Percentiles rank a stretch among this genome's conserved stretches.
phyloP scores from a whole-genome alignment of 192 early-diverging fungal species.

The Backusella australiensis region DNA sequence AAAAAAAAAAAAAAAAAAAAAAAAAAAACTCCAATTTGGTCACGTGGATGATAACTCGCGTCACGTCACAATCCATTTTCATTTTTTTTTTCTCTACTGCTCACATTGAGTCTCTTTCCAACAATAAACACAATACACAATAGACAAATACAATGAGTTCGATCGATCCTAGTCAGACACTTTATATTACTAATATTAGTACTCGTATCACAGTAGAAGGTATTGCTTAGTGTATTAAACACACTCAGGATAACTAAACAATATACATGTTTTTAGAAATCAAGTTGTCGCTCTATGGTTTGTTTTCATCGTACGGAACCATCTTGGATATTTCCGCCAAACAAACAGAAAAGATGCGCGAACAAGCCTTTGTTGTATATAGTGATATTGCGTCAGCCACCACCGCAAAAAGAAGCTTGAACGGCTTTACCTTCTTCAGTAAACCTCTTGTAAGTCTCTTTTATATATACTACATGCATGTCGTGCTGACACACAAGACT shows the following conservation, averaged over 20 bases:
- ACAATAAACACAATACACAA: not conserved
- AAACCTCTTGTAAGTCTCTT: slow-evolving; percentile 64
- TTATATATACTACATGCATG: not conserved
- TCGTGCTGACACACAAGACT: not conserved
- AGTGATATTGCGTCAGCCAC: slow-evolving; percentile 82
- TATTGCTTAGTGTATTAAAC: slow-evolving; percentile 25
- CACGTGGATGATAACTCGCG: not conserved
- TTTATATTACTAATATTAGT: slow-evolving; percentile 79
- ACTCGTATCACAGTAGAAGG: slow-evolving; percentile 73
- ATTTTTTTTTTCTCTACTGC: not conserved
- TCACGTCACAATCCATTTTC: not conserved
- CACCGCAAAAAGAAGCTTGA: slow-evolving; percentile 79
- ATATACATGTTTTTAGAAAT: slow-evolving; percentile 51
- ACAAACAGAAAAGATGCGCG: slow-evolving; percentile 81
- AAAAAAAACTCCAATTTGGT: not conserved
- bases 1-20: not conserved
- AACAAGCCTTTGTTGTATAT: slow-evolving; percentile 95
- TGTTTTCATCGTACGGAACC: slow-evolving; percentile 86
- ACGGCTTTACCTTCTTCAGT: slow-evolving; percentile 88
- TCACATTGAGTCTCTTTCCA: not conserved
- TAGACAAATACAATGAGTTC: not conserved
- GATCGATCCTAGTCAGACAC: slow-evolving; percentile 71
- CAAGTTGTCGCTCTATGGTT: slow-evolving; percentile 66
- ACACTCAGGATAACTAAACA: not conserved
- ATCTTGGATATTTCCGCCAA: slow-evolving; percentile 86